Base-by-base conservation (phyloP, 345 rosid genomes). In the Camelina sativa region DNA sequence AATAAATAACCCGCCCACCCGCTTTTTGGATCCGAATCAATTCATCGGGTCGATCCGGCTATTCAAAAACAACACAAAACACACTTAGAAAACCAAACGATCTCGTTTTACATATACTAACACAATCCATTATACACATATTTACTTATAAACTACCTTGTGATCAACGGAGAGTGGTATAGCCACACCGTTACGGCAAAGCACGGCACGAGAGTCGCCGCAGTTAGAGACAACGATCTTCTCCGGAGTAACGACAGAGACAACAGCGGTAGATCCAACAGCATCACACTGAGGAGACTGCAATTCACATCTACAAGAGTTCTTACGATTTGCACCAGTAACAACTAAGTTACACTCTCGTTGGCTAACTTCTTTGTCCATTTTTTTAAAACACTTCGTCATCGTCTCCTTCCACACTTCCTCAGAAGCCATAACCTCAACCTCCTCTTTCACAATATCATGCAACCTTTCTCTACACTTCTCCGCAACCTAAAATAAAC, bases 21-120 rank as follows among this genome's bases (percentile, higher is more conserved):
- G 92, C 95, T 47, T 70, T 78, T 38, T 92, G 77, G 74, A 92
- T 90, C 72, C 98, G 83, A 8, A 28, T 56, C 46, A 90, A 68
- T 77, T 92, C 98, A 74, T 92, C 98, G 5, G 92, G 95, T 25
- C 98, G 85, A 78, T 92, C 95, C 71, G 98, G 96, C 98, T 92
- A 85, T 43, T 32, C 8, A 30, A n/a, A n/a, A 11, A 11, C 28
- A 56, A 12, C 7, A 40, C 6, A 52, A 32, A 38, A 20, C 52
- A 20, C 53, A 9, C 8, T 67, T 62, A 72, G 61, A 23, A 23
- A 28, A 43, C 12, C 69, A 37, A 17, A 7, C 37, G 7, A 65
- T 11, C 4, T 11, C 8, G 4, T 28, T 28, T 28, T 4, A 4
- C 30, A 17, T 47, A 38, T 11, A 3, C n/a, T 25, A 19, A 57